These are phyloP conservation scores for Saccharomyces mikatae DNA, from an alignment of 805 yeast species.

Conservation along the genomic window DNA sequence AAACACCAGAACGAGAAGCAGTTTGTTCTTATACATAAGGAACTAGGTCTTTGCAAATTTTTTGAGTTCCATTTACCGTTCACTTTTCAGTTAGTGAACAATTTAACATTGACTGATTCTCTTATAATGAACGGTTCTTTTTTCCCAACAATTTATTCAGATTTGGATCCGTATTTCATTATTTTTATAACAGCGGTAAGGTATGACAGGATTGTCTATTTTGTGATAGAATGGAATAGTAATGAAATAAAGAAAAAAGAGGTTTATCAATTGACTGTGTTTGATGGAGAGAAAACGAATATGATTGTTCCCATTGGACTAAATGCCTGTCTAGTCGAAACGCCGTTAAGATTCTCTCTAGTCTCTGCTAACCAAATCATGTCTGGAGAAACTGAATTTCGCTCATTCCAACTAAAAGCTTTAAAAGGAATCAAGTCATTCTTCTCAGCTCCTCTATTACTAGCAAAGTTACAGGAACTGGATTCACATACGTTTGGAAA, in stretches of 20 bases:
- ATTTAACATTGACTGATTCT: conserved; percentile 14
- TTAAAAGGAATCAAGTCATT: conserved; percentile 15
- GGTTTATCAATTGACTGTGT: conserved; percentile 23
- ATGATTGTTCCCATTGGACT: conserved; percentile 16
- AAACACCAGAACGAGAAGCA: conserved; percentile 7
- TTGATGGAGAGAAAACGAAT: conserved; percentile 11
- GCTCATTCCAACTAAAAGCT: conserved; percentile 3
- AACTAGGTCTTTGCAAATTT: conserved; percentile 16
- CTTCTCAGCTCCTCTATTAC: conserved; percentile 16
- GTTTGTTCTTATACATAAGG: conserved; percentile 12
- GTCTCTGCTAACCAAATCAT: conserved; percentile 25
- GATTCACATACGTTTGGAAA: conserved; percentile 3
- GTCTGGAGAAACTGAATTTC: conserved; percentile 23
- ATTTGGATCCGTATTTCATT: conserved; percentile 7
- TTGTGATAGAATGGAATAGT: conserved; percentile 24
- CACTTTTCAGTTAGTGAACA: conserved; percentile 17
- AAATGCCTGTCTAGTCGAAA: conserved; percentile 12
- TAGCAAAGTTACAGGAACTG: conserved; percentile 10
- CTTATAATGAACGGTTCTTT: conserved; percentile 12
- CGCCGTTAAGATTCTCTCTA: conserved; percentile 8
- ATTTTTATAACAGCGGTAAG: conserved; percentile 16
- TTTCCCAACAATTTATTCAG: conserved; percentile 8
- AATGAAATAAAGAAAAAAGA: conserved; percentile 11
- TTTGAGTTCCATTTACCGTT: conserved; percentile 11
- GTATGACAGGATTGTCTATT: conserved; percentile 15